Evolutionary conservation across 2,329 filamentous ascomycete species (phyloP).

Genomic region (Sodiomyces alkalinus): DNA sequence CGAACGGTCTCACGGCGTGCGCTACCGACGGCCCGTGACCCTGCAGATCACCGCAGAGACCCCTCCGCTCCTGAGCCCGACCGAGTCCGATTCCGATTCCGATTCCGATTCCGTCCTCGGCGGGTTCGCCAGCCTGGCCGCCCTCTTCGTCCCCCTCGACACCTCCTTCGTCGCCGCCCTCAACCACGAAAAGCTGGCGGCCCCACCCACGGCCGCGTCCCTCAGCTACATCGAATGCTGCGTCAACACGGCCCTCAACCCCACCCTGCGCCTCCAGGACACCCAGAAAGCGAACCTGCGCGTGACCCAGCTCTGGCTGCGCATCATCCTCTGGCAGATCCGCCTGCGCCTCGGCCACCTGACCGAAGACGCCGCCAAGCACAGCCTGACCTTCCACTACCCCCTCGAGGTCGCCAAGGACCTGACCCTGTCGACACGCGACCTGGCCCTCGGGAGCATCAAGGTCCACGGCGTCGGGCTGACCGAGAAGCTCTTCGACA

Average conservation of each 20-base stretch:
- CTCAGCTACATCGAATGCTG: constrained; percentile 20
- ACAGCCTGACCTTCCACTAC: constrained; percentile 25
- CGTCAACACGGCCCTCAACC: constrained; percentile 20
- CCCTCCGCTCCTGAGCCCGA: neutral
- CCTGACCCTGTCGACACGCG: constrained; percentile 20
- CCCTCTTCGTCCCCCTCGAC: constrained; percentile 25
- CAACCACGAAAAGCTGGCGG: constrained; percentile 20
- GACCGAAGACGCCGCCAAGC: constrained; percentile 12
- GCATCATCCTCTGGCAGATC: constrained; percentile 29
- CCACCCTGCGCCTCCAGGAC: constrained; percentile 18
- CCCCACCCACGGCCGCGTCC: constrained; percentile 14
- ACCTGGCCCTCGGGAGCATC: constrained; percentile 22
- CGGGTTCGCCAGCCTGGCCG: constrained; percentile 24
- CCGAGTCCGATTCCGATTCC: constrained; percentile 11
- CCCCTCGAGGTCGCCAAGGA: constrained; percentile 26
- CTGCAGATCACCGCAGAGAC: constrained; percentile 23
- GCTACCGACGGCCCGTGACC: constrained; percentile 26
- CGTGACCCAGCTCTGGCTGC: constrained; percentile 29
- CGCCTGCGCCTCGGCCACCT: constrained; percentile 26
- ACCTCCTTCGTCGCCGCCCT: constrained; percentile 24
- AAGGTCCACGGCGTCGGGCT: constrained; percentile 27
- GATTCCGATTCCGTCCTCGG: constrained; percentile 16
- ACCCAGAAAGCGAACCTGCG: constrained; percentile 28
- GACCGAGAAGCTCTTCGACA: constrained; percentile 31
- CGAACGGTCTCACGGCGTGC: constrained; percentile 27